Evolutionary conservation across 176 grass and related monocot genomes (phyloP).

Genomic region (Triticum aestivum): IWGSC_CS_RefSeq_v2.1 NC_057795.1:42603545-42604044

Average conservation of each 20-base stretch:
- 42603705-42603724: not conserved
- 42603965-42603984: too few relatives aligned
- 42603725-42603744: not conserved
- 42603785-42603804: not conserved
- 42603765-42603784: not conserved
- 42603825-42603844: too few relatives aligned
- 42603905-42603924: too few relatives aligned
- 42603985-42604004: too few relatives aligned
- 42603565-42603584: not conserved
- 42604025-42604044: too few relatives aligned
- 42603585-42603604: not conserved
- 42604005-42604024: too few relatives aligned
- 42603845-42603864: too few relatives aligned
- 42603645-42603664: not conserved
- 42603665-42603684: not conserved
- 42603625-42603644: not conserved
- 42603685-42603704: not conserved
- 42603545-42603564: not conserved
- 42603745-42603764: not conserved
- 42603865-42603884: too few relatives aligned
- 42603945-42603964: too few relatives aligned
- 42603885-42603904: too few relatives aligned
- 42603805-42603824: too few relatives aligned
- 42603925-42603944: too few relatives aligned
- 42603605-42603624: slow-evolving; percentile 30